phyloP scores from a whole-genome alignment of 176 grass and related monocot species.

The Canna indica region DNA sequence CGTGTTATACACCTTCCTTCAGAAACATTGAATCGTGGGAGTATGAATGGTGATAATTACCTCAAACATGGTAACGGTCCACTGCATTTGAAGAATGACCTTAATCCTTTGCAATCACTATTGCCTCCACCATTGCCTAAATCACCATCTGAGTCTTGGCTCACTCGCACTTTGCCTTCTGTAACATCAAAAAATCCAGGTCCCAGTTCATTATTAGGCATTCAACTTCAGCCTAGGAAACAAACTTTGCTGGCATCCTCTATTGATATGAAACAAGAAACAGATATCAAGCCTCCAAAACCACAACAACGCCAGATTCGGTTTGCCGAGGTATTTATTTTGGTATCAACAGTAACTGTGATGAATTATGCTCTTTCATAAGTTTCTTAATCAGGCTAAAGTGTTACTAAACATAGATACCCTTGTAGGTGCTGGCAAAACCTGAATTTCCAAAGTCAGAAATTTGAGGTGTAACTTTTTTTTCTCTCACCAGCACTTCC shows the following conservation, averaged over 20 bases:
- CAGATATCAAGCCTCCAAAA: conserved; percentile 35
- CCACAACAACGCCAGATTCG: conserved; percentile 34
- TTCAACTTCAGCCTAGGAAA: conserved; percentile 74
- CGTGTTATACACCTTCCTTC: not conserved
- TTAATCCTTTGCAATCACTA: conserved; percentile 28
- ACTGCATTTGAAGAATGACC: conserved; percentile 22
- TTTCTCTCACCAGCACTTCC: not conserved
- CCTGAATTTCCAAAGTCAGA: conserved; percentile 32
- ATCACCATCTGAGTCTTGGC: conserved; percentile 97
- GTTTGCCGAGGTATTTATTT: conserved; percentile 69
- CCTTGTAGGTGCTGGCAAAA: conserved; percentile 48
- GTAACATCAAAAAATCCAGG: conserved; percentile 46
- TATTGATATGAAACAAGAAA: conserved; percentile 36
- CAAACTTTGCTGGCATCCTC: conserved; percentile 29
- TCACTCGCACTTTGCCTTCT: conserved; percentile 70
- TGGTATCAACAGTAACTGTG: conserved; percentile 5
- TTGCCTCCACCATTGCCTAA: conserved; percentile 63
- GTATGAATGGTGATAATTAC: conserved; percentile 26
- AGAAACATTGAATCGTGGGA: conserved; percentile 4
- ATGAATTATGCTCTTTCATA: not conserved
- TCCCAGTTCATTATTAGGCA: conserved; percentile 69
- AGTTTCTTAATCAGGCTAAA: conserved; percentile 9
- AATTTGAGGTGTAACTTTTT: conserved; percentile 25
- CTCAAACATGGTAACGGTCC: not conserved
- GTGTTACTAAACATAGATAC: conserved; percentile 5